Conservation (phyloP, 257 asterid species). For the Mitragyna speciosa region DNA sequence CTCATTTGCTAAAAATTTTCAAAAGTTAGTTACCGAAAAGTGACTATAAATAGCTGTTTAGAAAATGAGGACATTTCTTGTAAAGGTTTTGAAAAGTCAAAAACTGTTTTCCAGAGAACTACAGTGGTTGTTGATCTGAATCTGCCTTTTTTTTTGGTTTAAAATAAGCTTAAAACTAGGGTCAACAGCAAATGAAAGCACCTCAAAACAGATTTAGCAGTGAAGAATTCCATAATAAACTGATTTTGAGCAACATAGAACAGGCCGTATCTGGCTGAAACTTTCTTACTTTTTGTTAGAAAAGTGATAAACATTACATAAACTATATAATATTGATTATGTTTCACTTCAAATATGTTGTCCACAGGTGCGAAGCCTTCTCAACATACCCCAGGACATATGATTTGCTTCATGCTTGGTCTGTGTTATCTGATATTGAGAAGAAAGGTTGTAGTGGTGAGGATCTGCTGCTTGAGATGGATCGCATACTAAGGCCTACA, state of each 20-base stretch:
- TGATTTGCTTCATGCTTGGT: slow-evolving; percentile 91
- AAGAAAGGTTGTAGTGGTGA: slow-evolving; percentile 95
- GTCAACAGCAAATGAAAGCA: not conserved
- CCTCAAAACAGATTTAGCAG: not conserved
- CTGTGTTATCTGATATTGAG: slow-evolving; percentile 76
- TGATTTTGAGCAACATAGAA: not conserved
- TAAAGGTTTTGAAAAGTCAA: not conserved
- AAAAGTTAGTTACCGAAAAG: not conserved
- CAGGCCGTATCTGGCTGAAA: not conserved
- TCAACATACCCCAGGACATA: slow-evolving; percentile 96
- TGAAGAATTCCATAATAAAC: not conserved
- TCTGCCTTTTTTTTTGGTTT: not conserved
- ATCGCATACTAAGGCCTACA: slow-evolving; percentile 88
- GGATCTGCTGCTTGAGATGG: slow-evolving; percentile 87
- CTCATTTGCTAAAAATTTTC: not conserved
- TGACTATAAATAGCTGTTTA: not conserved
- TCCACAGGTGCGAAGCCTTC: slow-evolving; percentile 87
- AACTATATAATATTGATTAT: not conserved
- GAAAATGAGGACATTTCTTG: not conserved
- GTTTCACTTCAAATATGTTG: not conserved
- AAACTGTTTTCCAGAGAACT: not conserved
- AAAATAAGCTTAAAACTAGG: not conserved
- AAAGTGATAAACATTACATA: not conserved
- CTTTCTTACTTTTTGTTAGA: not conserved
- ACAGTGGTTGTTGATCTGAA: not conserved